These are phyloP conservation scores for Chrysopogon serrulatus DNA, from an alignment of 176 grass and related monocot species.

Conservation along the genomic window DNA sequence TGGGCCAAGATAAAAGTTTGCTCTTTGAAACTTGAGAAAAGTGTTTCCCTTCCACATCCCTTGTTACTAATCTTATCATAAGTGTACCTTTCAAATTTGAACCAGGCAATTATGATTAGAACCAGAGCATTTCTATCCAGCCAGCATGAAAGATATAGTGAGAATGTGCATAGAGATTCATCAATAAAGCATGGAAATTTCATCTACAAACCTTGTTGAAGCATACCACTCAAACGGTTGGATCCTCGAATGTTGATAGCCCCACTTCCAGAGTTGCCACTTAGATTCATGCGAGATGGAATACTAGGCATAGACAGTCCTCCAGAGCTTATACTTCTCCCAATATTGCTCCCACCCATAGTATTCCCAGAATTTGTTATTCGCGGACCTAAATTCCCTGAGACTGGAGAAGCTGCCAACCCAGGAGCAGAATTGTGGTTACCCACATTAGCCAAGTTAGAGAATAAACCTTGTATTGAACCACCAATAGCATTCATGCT, in stretches of 20 bases:
- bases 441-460: conserved; percentile 57
- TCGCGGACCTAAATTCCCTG: conserved; percentile 64
- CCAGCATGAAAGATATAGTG: not conserved
- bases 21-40: not conserved
- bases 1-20: not conserved
- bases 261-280: conserved; percentile 60
- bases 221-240: conserved; percentile 59
- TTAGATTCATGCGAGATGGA: conserved; percentile 70
- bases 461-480: conserved; percentile 70
- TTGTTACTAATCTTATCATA: not conserved
- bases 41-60: not conserved
- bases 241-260: conserved; percentile 73
- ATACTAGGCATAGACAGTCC: conserved; percentile 67
- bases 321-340: conserved; percentile 76
- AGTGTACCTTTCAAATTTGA: not conserved
- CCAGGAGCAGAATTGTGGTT: conserved; percentile 67
- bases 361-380: conserved; percentile 71
- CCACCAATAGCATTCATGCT: conserved; percentile 74
- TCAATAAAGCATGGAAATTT: not conserved
- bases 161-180: not conserved
- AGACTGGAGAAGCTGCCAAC: conserved; percentile 67
- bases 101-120: not conserved
- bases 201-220: conserved; percentile 69
- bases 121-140: conserved; percentile 1
- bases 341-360: conserved; percentile 56